Base-by-base conservation (phyloP, 768 basidiomycete species). In the Saitozyma sp. region DNA sequence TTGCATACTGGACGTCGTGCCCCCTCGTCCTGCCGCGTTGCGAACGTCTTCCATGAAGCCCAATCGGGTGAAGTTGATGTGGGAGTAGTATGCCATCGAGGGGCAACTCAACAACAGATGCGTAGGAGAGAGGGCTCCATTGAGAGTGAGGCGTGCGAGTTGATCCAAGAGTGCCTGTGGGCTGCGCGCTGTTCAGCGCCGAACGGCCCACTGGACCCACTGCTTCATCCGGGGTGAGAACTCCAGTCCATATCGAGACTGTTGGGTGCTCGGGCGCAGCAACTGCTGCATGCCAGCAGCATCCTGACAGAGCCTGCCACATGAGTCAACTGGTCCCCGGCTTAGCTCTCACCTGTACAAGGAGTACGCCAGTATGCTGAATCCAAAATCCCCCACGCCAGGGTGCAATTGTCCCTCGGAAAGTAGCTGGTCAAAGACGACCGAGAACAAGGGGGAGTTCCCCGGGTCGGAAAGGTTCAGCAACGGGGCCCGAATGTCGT, bases 21-120 rank as follows among this genome's bases (percentile, higher is more conserved):
- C 66, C 58, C 48, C 41, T 46, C 58, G 62, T 10, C 66, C 66
- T 5, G 66, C 66, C 10, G 66, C 66, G 16, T 56, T 41, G 39
- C 56, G 63, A 49, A 67, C 54, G 11, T 48, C 40, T 3, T 64
- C 58, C 42, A 67, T 38, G 40, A 67, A 55, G 6, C 62, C 58
- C 16, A 42, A n/a, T 13, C 20, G 29, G 17, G 53, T 56, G 54
- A 67, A 59, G 45, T 63, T 58, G 3, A 67, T 49, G 50, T 67
- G 66, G 5, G 58, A 49, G 46, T 67, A 63, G 52, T 64, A 41
- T 20, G 66, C 57, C 9, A 63, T 37, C 3, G 58, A 56, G 4
- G 58, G 53, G 45, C 66, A 67, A 8, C 49, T 52, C 7, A 62
- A n/a, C 29, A 59, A 16, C 17, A 62, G 43, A 8, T 56, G 40